These are phyloP conservation scores for Cutaneotrichosporon cutaneum DNA, from an alignment of 1,284 basidiomycete genomes.

Conservation along the genomic window DNA sequence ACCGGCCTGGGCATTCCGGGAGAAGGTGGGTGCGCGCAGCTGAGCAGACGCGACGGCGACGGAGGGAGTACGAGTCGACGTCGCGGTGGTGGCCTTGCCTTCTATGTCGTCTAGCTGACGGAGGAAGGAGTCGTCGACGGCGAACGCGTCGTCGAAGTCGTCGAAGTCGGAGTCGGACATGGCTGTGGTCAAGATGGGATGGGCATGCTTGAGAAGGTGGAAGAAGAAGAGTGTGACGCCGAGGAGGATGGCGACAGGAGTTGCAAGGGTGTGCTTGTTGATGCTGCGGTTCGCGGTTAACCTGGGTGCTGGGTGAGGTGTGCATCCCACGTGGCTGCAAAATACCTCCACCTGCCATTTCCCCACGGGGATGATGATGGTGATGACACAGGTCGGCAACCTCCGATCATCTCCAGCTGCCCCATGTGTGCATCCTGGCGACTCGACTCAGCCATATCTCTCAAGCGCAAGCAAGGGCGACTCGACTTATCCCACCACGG, in stretches of 20 bases:
- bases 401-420: too few relatives aligned
- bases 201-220: background rate
- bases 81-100: slow-evolving; percentile 9
- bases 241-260: background rate
- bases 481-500: background rate
- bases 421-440: too few relatives aligned
- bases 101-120: slow-evolving; percentile 41
- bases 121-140: slow-evolving; percentile 46
- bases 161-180: slow-evolving; percentile 25
- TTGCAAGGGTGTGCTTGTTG: too few relatives aligned
- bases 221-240: background rate
- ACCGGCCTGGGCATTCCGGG: background rate
- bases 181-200: background rate
- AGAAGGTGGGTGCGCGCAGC: background rate
- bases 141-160: slow-evolving; percentile 39
- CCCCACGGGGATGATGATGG: background rate
- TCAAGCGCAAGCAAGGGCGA: background rate
- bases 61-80: background rate
- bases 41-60: background rate
- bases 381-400: too few relatives aligned
- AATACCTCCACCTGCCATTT: background rate
- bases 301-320: background rate
- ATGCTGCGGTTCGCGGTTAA: too few relatives aligned
- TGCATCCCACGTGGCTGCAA: background rate
- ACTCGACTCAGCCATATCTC: background rate